Base-by-base conservation (phyloP, 2,329 filamentous ascomycete species). In the Sclerotinia sclerotiorum region DNA sequence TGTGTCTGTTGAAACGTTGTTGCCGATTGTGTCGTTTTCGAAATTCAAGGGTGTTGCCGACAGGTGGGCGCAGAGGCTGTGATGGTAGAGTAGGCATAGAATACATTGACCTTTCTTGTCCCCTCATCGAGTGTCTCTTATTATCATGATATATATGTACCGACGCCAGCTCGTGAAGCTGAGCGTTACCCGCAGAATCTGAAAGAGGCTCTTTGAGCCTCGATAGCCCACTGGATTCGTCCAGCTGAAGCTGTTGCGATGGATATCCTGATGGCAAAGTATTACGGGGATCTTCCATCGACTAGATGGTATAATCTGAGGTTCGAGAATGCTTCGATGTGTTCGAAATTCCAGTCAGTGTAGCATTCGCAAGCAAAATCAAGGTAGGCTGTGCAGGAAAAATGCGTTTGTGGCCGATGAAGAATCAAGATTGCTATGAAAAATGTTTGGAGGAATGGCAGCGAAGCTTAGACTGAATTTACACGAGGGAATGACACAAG, bases 381-480 rank as follows among this genome's bases (percentile, higher is more conserved):
- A 29, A 65, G 60, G 60, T 69, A 72, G 66, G 67, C 67, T 70
- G 68, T 65, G 63, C 57, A 71, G 64, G 71, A 72, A 67, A 69
- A 71, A 63, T 46, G 69, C 27, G 48, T 72, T 67, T 66, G 70
- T 73, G 70, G 69, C 70, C 65, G 72, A 69, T 44, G 69, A 72
- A 71, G 72, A 72, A 72, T 75, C 73, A 74, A 72, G 73, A 75
- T 76, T 76, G 74, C 51, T 68, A 67, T 73, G 71, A 77, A 69
- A 77, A 76, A 77, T 77, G 74, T 73, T 74, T 72, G 67, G 70
- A 75, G 75, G 75, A 77, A 77, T 77, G 75, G 71, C 68, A 74
- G 70, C 61, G 66, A 65, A 70, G 68, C 69, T 69, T 68, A 64
- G 68, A 61, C 48, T 62, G 44, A 68, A 69, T 70, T 71, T 66